Percentiles rank a stretch among this genome's conserved stretches.
Conservation (phyloP, 2,329 filamentous ascomycete genomes). For the Aspergillus texensis region DNA sequence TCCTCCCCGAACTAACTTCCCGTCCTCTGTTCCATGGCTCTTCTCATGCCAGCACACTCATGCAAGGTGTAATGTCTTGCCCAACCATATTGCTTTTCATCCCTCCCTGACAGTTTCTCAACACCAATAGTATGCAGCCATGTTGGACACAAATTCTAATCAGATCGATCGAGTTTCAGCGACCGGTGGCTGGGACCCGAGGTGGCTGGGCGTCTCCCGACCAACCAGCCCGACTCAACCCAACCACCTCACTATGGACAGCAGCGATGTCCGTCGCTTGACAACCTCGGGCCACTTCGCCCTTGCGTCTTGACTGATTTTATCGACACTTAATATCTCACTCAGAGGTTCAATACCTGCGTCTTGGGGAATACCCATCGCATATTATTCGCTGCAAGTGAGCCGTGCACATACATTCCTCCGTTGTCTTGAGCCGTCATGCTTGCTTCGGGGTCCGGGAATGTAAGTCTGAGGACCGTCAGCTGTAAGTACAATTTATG, state of each 20-base stretch:
- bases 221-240: slow-evolving; percentile 18
- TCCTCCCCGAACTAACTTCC: neutral
- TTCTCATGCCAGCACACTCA: slow-evolving; percentile 15
- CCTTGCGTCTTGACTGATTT: slow-evolving; percentile 5
- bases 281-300: slow-evolving; percentile 5
- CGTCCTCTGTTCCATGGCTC: neutral
- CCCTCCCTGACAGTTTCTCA: neutral
- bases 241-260: slow-evolving; percentile 16
- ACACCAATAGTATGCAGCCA: slow-evolving; percentile 15
- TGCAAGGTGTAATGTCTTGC: slow-evolving; percentile 4
- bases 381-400: slow-evolving; percentile 20
- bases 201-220: slow-evolving; percentile 18
- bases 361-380: slow-evolving; percentile 23
- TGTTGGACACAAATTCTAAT: slow-evolving; percentile 12
- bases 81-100: slow-evolving; percentile 11
- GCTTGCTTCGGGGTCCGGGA: slow-evolving; percentile 25
- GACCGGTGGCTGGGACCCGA: slow-evolving; percentile 21
- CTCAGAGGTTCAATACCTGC: slow-evolving; percentile 10
- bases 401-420: slow-evolving; percentile 22
- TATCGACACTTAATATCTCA: slow-evolving; percentile 8
- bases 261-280: slow-evolving; percentile 1
- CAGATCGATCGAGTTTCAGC: slow-evolving; percentile 8
- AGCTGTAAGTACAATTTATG: slow-evolving; percentile 36
- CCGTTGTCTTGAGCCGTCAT: slow-evolving; percentile 27
- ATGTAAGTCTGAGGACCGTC: slow-evolving; percentile 40